Evolutionary conservation across 495 filamentous ascomycete species (phyloP), one percentile per base, ranked within the genome.

Genomic region (Daldinia caldariorum): DNA sequence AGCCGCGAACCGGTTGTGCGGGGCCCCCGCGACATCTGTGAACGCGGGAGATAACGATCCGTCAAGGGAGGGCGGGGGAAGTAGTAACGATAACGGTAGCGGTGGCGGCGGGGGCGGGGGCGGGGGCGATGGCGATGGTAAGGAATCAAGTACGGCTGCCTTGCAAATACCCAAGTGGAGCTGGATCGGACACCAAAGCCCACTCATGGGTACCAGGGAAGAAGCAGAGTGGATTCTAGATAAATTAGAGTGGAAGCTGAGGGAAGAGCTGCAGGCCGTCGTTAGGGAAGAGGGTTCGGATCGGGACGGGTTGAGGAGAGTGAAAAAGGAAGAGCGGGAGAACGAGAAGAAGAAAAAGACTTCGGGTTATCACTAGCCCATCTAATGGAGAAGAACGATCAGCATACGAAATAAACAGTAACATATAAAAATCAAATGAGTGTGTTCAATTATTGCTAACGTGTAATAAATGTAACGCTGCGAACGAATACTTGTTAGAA

Each of bases 171-270:
- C 61, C 1, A 74, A 80, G 54, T 94, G 92, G 92, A 91, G 89
- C 47, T 97, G 93, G 93, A 80, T 96, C 7, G 89, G 89, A 6
- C 83, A 86, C 55, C 80, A 85, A 16, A 91, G 87, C 67, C 93
- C 93, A 9, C 77, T 96, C 50, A 88, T 96, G 83, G 89, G 90
- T 4, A 83, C 84, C 7, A 87, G 89, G 69, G 86, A 82, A 58
- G 93, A 97, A 76, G 83, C 92, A 8, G 88, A 94, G 76, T 97
- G 93, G 93, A 85, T 97, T 31, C 74, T 97, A 26, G 87, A 90
- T 69, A 84, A 84, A 69, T 76, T 93, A 60, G 84, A 83, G 43
- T 78, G 81, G 58, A 83, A 78, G 61, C 67, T 93, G 62, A 81
- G 84, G 20, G 78, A 82, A 34, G 86, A 87, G 76, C 75, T 91